Conservation (phyloP, 176 grass and related monocot genomes). For the Elaeis guineensis region DNA sequence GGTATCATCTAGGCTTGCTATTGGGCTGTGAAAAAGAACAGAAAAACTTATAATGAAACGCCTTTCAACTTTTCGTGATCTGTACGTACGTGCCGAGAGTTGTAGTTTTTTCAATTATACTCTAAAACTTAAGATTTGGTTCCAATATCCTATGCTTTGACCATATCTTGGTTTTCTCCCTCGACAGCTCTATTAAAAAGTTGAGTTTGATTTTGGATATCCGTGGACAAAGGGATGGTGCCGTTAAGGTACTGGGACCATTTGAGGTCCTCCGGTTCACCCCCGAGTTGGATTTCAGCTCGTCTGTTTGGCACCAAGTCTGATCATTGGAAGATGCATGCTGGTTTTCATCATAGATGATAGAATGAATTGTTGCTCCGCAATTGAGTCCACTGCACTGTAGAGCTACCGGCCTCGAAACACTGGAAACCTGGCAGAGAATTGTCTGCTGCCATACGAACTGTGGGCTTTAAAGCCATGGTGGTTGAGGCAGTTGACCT, state of each 20-base stretch:
- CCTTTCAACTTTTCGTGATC: no score
- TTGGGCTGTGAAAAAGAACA: no score
- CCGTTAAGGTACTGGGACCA: conserved; percentile 22
- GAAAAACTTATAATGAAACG: no score
- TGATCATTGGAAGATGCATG: conserved; percentile 19
- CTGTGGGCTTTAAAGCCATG: neutral
- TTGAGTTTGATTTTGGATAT: neutral
- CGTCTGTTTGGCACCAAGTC: conserved; percentile 13
- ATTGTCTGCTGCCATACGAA: neutral
- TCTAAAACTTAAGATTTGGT: no score
- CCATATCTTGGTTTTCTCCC: no score
- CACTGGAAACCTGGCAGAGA: conserved; percentile 2
- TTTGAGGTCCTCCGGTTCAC: conserved; percentile 24
- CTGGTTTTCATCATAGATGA: no score
- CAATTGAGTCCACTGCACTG: no score
- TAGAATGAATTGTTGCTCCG: no score
- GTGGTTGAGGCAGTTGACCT: neutral
- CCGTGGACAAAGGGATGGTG: neutral
- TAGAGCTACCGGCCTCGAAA: neutral
- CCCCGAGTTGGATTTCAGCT: conserved; percentile 12
- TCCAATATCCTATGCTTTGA: no score
- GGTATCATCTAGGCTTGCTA: no score
- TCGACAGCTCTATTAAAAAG: neutral
- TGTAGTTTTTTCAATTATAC: no score
- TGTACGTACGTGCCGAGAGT: no score